Evolutionary conservation across 139 green algal species (phyloP).

Genomic region (Klebsormidium nitens): DNA sequence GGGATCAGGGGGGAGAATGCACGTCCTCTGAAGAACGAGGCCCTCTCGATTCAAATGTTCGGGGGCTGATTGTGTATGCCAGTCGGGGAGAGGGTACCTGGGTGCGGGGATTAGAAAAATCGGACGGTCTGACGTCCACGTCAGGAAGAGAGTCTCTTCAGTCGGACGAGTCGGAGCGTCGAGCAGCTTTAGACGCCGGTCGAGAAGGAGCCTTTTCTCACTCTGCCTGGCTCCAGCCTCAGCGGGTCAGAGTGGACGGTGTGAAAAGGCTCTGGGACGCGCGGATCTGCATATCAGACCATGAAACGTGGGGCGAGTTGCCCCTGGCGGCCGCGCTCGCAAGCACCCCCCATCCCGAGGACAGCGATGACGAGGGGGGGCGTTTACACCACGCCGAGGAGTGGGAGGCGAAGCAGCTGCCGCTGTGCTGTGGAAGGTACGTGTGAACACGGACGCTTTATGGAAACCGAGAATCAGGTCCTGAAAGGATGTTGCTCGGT

Average conservation of each 20-base stretch:
- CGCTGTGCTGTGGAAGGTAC: conserved; percentile 28
- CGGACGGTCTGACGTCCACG: neutral
- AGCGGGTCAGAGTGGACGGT: neutral
- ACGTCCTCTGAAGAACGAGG: too few species aligned
- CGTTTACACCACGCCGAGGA: too few species aligned
- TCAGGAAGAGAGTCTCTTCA: neutral
- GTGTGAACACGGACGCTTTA: too few species aligned
- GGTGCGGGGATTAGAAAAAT: neutral
- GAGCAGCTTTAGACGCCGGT: neutral
- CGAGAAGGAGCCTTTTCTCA: neutral
- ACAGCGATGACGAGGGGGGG: too few species aligned
- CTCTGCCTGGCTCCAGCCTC: neutral
- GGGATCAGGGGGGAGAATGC: neutral
- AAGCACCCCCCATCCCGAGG: too few species aligned
- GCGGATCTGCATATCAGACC: conserved; percentile 31
- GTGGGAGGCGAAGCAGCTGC: conserved; percentile 8
- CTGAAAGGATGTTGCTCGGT: too few species aligned
- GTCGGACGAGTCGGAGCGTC: too few species aligned
- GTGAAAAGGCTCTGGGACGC: neutral
- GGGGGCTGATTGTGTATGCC: too few species aligned
- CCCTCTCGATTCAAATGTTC: too few species aligned
- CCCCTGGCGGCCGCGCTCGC: neutral
- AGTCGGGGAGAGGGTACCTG: too few species aligned
- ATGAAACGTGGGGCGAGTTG: conserved; percentile 29
- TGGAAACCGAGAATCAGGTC: too few species aligned